These are phyloP conservation scores for Lagenidium giganteum DNA, from an alignment of 352 stramenopile species.

Conservation along the genomic window DNA sequence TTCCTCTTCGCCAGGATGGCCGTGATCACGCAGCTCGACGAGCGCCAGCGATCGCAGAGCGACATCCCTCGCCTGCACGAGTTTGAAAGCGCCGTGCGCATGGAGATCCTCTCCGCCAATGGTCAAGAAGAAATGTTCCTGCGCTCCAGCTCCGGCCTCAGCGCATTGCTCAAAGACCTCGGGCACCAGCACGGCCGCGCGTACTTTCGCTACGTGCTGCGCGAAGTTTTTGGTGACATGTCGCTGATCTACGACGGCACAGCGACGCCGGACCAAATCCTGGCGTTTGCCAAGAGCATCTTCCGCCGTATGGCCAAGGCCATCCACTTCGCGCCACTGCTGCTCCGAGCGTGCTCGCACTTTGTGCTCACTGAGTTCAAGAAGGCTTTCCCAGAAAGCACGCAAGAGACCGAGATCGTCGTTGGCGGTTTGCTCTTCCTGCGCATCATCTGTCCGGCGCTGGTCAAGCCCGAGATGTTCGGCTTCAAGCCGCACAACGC, in stretches of 20 bases:
- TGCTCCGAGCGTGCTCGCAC: slow-evolving; percentile 65
- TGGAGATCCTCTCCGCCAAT: slow-evolving; percentile 48
- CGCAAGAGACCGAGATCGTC: slow-evolving; percentile 57
- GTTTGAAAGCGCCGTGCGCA: slow-evolving; percentile 62
- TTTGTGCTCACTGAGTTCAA: slow-evolving; percentile 71
- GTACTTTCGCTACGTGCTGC: slow-evolving; percentile 80
- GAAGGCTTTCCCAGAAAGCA: slow-evolving; percentile 59
- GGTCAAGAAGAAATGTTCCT: slow-evolving; percentile 78
- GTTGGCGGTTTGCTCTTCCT: slow-evolving; percentile 74
- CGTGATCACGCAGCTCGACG: too few species aligned
- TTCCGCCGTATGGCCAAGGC: slow-evolving; percentile 64
- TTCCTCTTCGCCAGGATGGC: too few species aligned
- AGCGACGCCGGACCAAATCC: slow-evolving; percentile 31
- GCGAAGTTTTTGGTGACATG: slow-evolving; percentile 69
- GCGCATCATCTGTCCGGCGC: slow-evolving; percentile 64
- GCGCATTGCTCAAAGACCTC: slow-evolving; percentile 62
- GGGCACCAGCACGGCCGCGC: slow-evolving; percentile 58
- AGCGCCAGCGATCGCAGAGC: slow-evolving; percentile 27
- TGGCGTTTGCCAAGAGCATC: slow-evolving; percentile 50
- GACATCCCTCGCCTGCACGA: slow-evolving; percentile 62
- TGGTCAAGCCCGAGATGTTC: slow-evolving; percentile 81
- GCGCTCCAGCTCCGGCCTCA: slow-evolving; percentile 68
- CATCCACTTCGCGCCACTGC: slow-evolving; percentile 66
- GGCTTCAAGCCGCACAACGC: slow-evolving; percentile 57
- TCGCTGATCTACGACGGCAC: slow-evolving; percentile 38